Evolutionary conservation across 345 rosid genomes (phyloP), one percentile per base, ranked within the genome.

Genomic region (Orychophragmus violaceus): DNA sequence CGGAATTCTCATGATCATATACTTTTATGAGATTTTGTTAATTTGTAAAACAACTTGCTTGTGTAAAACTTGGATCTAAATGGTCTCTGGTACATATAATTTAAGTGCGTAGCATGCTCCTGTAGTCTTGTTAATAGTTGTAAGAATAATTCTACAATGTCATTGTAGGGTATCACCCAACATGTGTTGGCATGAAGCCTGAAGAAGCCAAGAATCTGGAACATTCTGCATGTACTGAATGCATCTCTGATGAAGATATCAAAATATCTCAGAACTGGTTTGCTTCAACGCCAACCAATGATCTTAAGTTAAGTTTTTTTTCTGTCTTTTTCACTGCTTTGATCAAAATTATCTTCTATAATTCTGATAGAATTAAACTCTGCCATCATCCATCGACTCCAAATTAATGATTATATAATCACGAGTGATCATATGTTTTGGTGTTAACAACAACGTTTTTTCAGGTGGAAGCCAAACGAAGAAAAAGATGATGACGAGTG

Each of bases 131-230:
- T 14, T 17, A 16, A 14, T 56, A 35, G 22, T 33, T 59, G 61
- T 37, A 39, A 36, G 62, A 41, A 46, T 51, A n/a, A n/a, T 39
- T 6, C 22, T 65, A 12, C 16, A 45, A 45, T 76, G 42, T 52
- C 25, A 39, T 39, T 74, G 55, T 64, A 91, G n/a, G 98, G 95
- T 89, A 84, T 72, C 96, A 91, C 76, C 96, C 98, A 50, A 85
- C 87, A 12, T 91, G 96, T 77, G 90, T 85, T 45, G 90, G 85
- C 70, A 84, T 85, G 95, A 84, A 86, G 3, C 85, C 83, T 71
- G 95, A 87, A 72, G 90, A 83, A 72, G 87, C 95, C 6, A 87
- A 87, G 76, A 84, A 80, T 79, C 69, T 87, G 16, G 95, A 89
- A 1, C 96, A 84, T 71, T 91, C 84, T 62, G 80, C 73, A 4